phyloP scores from a whole-genome alignment of 1,284 basidiomycete species.

The Trametes pubescens region DNA sequence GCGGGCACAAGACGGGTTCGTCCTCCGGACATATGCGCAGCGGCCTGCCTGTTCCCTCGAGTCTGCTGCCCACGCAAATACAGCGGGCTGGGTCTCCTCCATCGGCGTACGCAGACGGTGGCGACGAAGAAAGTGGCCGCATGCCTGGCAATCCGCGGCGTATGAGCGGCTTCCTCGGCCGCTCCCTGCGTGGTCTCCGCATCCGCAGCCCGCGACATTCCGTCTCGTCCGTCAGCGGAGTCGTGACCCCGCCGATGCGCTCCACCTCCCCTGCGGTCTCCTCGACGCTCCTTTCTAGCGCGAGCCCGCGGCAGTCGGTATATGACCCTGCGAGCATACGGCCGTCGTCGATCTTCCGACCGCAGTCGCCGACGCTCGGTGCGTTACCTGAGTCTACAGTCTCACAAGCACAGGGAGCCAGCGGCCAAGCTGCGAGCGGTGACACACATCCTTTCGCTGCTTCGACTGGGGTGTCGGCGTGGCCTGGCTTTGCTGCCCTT shows the following conservation, averaged over 20 bases:
- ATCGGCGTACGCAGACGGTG: slow-evolving; percentile 29
- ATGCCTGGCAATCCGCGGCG: slow-evolving; percentile 16
- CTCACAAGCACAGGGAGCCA: slow-evolving; percentile 9
- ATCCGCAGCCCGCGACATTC: slow-evolving; percentile 26
- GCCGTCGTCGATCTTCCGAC: slow-evolving; percentile 26
- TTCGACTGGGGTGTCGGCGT: slow-evolving; percentile 21
- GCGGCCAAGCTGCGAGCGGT: neutral
- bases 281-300: slow-evolving; percentile 6
- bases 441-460: slow-evolving; percentile 1
- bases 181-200: slow-evolving; percentile 34
- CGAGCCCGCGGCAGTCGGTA: slow-evolving; percentile 12
- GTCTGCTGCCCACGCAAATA: slow-evolving; percentile 37
- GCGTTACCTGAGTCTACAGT: slow-evolving; percentile 25
- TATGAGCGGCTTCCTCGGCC: slow-evolving; percentile 34
- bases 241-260: neutral
- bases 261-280: slow-evolving; percentile 11
- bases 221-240: slow-evolving; percentile 14
- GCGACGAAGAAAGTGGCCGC: slow-evolving; percentile 25
- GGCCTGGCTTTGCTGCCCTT: slow-evolving; percentile 31
- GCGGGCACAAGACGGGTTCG: slow-evolving; percentile 29
- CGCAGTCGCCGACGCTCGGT: slow-evolving; percentile 31
- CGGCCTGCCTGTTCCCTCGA: slow-evolving; percentile 33
- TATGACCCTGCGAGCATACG: slow-evolving; percentile 13
- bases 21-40: slow-evolving; percentile 30
- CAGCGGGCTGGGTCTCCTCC: slow-evolving; percentile 28